Conservation (phyloP, 2,329 filamentous ascomycete species). For the Fusarium camptoceras region DNA sequence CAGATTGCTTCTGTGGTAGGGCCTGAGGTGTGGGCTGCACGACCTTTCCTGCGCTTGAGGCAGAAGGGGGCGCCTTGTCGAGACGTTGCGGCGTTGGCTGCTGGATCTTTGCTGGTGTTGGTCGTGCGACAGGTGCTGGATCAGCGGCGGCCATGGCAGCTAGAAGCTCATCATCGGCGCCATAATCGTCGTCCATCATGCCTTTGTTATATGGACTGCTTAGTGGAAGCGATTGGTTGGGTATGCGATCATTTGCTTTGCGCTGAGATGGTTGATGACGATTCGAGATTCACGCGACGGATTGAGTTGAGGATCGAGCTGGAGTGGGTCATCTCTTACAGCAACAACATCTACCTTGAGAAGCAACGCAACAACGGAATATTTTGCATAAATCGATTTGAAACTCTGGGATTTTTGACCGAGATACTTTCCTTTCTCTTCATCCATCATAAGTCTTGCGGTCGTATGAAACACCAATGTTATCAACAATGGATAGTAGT, state of each 20-base stretch:
- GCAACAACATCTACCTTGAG: background rate
- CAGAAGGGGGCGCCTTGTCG: conserved; percentile 61
- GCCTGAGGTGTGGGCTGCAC: conserved; percentile 91
- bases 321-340: conserved; percentile 28
- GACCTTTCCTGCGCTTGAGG: conserved; percentile 64
- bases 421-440: background rate
- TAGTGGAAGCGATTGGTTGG: background rate
- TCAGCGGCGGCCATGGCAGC: conserved; percentile 66
- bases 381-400: background rate
- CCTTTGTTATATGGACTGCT: background rate
- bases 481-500: background rate
- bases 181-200: conserved; percentile 66
- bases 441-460: background rate
- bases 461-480: background rate
- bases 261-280: background rate
- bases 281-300: conserved; percentile 30
- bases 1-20: conserved; percentile 72
- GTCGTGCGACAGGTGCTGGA: conserved; percentile 43
- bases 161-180: conserved; percentile 67
- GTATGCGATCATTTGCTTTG: too few relatives aligned
- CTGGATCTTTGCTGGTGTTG: conserved; percentile 56
- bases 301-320: conserved; percentile 10
- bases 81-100: conserved; percentile 67
- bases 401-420: too few relatives aligned
- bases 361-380: too few relatives aligned